Base-by-base conservation (phyloP, 495 filamentous ascomycete species). In the Hyphodiscus hymeniophilus region DNA sequence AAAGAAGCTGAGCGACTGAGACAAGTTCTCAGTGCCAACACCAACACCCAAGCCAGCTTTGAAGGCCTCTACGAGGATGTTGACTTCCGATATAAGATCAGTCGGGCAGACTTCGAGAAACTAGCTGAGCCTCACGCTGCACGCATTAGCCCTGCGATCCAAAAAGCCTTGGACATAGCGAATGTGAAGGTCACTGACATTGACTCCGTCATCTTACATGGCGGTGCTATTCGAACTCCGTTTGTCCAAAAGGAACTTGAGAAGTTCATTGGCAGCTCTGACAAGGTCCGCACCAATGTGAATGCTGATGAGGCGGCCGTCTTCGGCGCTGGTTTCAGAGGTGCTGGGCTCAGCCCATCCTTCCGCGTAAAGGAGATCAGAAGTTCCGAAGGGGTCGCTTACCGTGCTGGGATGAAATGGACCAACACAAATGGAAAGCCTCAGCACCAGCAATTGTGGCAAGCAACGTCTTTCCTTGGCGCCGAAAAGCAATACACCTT, bases 361-460 rank as follows among this genome's bases (percentile, higher is more conserved):
- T 99, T 99, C 76, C 81, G 86, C 42, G 94, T 99, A 57, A 99
- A 95, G 72, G 94, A 97, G 57, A 97, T 99, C 51, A 75, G 84
- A 44, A 75, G 83, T 36, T 75, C 66, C 44, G 92, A 99, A 50
- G 75, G 68, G 13, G 80, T 88, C 28, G 66, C 66, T 15, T 95
- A 92, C 60, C 68, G 84, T 5, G 72, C 85, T 30, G 76, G 80
- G 31, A 74, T 92, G 54, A 83, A 79, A 55, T 96, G 75, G 80
- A 86, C 55, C 62, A 84, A 63, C 64, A 76, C 64, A 74, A 82
- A 75, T 70, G 79, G 68, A n/a, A 76, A 73, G 59, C 54, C 62
- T 26, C 73, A 78, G 61, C 68, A 71, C 41, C 75, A 80, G 54
- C 70, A 70, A 50, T 74, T 99, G 17, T 97, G 95, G 73, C 82